A percentile compares a stretch with the other conserved stretches of the same genome.
These are phyloP conservation scores for Hypoxylon sp. DNA, from an alignment of 2,329 filamentous ascomycete genomes.

Conservation along the genomic window DNA sequence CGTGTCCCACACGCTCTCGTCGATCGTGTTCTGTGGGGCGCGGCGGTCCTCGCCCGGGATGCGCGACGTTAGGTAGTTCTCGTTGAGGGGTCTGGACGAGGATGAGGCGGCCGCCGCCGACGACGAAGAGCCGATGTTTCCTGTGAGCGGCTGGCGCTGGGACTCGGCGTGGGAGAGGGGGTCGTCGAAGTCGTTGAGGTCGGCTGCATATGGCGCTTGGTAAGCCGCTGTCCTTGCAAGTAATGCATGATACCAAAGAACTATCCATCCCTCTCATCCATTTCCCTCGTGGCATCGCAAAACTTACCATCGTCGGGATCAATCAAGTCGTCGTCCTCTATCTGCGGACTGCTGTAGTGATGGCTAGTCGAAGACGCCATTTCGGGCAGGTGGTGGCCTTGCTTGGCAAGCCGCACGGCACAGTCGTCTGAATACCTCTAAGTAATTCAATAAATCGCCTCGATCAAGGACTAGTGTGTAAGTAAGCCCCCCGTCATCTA, in stretches of 20 bases:
- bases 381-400: constrained; percentile 21
- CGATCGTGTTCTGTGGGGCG: constrained; percentile 92
- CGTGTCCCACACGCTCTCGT: constrained; percentile 98
- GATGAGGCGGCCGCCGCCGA: constrained; percentile 58
- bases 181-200: constrained; percentile 94
- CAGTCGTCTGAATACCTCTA: constrained; percentile 9
- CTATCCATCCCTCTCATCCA: not conserved
- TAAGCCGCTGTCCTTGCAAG: constrained; percentile 1
- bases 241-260: not conserved
- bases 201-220: constrained; percentile 68
- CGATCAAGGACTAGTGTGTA: not conserved
- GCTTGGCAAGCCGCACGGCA: constrained; percentile 1
- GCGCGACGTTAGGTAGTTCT: constrained; percentile 87
- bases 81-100: constrained; percentile 73
- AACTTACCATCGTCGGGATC: constrained; percentile 81
- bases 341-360: constrained; percentile 73
- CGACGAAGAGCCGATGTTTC: constrained; percentile 79
- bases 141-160: constrained; percentile 84
- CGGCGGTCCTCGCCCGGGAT: constrained; percentile 94
- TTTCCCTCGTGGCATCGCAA: not conserved
- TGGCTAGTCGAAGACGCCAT: constrained; percentile 65
- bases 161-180: constrained; percentile 76
- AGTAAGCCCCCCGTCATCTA: constrained; percentile 1
- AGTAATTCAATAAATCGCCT: constrained; percentile 1
- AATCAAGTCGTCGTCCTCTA: constrained; percentile 78